Evolutionary conservation across 2,329 filamentous ascomycete genomes (phyloP).

Genomic region (Sclerotinia spermophila): DNA sequence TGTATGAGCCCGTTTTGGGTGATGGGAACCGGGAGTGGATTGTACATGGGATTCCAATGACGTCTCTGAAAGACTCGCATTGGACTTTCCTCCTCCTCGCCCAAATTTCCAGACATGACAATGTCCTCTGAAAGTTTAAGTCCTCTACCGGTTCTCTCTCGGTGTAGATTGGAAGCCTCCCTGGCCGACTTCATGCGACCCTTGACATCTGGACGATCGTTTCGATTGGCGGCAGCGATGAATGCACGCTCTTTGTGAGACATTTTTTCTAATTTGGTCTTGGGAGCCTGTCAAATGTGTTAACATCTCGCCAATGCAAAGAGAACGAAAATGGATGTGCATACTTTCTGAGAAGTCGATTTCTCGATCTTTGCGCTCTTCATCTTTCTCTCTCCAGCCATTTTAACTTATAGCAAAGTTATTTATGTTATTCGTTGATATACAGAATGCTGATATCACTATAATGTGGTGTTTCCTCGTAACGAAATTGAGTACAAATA

Average conservation of each 20-base stretch:
- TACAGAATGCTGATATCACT: background rate
- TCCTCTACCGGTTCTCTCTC: constrained; percentile 76
- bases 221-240: constrained; percentile 83
- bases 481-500: background rate
- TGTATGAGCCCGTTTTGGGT: background rate
- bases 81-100: constrained; percentile 62
- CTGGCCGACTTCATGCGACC: constrained; percentile 83
- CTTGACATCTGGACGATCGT: constrained; percentile 75
- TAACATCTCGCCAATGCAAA: background rate
- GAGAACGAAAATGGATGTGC: background rate
- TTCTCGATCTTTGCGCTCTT: background rate
- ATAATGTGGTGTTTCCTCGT: background rate
- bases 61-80: constrained; percentile 52
- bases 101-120: constrained; percentile 90
- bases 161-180: constrained; percentile 87
- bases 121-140: constrained; percentile 82
- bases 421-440: background rate
- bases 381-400: background rate
- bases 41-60: constrained; percentile 57
- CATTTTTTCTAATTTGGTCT: background rate
- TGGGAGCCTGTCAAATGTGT: background rate
- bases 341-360: background rate
- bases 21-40: constrained; percentile 23
- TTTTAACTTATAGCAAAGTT: background rate
- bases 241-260: constrained; percentile 87